These are phyloP conservation scores for Nigrospora oryzae DNA, from an alignment of 2,329 filamentous ascomycete species.

Conservation along the genomic window DNA sequence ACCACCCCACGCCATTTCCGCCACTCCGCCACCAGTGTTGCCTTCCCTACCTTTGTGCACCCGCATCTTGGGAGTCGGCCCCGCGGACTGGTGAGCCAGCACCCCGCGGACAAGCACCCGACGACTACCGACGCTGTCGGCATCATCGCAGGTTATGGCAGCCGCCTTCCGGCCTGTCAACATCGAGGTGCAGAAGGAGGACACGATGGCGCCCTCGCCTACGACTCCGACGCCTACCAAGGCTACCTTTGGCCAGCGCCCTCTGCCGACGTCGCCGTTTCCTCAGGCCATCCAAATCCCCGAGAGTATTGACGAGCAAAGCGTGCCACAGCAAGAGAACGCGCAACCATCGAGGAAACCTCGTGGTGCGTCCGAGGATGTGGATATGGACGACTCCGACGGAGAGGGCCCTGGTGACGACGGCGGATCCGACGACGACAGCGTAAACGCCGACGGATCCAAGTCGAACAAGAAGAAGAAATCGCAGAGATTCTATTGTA, in stretches of 20 bases:
- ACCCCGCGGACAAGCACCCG: not conserved
- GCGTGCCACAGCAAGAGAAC: conserved; percentile 40
- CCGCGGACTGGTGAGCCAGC: not conserved
- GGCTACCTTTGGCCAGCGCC: conserved; percentile 46
- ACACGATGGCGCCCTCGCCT: conserved; percentile 16
- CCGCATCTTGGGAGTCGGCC: too few relatives aligned
- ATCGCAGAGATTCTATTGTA: conserved; percentile 92
- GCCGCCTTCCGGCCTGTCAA: conserved; percentile 41
- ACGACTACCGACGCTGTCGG: not conserved
- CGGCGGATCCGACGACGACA: conserved; percentile 56
- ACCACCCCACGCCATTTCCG: too few relatives aligned
- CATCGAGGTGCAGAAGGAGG: conserved; percentile 18
- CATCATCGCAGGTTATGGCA: conserved; percentile 27
- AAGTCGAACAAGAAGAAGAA: conserved; percentile 90
- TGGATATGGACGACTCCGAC: conserved; percentile 71
- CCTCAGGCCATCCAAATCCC: conserved; percentile 39
- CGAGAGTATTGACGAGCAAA: conserved; percentile 33
- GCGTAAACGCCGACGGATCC: conserved; percentile 53
- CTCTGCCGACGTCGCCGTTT: conserved; percentile 44
- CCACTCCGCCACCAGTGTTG: too few relatives aligned
- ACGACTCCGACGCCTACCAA: conserved; percentile 53
- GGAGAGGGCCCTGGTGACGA: conserved; percentile 48
- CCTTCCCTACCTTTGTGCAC: too few relatives aligned
- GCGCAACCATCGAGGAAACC: conserved; percentile 55
- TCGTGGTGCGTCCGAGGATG: conserved; percentile 53